Evolutionary conservation across 768 basidiomycete genomes (phyloP).

Genomic region (Tremella yokohamensis): DNA sequence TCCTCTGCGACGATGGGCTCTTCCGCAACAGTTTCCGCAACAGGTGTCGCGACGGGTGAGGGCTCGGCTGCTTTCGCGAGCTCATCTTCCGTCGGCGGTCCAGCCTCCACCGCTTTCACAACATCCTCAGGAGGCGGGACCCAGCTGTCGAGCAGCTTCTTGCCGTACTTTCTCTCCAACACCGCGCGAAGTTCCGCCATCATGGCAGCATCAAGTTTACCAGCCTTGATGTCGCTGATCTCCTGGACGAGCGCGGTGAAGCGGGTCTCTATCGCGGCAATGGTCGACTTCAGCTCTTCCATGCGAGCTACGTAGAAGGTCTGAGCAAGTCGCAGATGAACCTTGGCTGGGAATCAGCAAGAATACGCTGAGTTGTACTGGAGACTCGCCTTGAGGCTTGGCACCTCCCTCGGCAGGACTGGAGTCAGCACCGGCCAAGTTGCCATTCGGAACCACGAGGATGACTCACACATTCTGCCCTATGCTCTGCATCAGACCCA

Average conservation of each 20-base stretch:
- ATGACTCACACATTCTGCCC: constrained; percentile 56
- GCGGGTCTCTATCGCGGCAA: constrained; percentile 66
- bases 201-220: constrained; percentile 65
- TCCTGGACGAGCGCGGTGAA: constrained; percentile 77
- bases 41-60: too few relatives aligned
- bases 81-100: background rate
- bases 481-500: constrained; percentile 66
- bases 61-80: too few relatives aligned
- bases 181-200: constrained; percentile 48
- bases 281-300: constrained; percentile 67
- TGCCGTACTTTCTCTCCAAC: constrained; percentile 35
- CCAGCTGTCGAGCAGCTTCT: constrained; percentile 37
- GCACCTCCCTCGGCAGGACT: constrained; percentile 56
- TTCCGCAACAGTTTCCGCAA: background rate
- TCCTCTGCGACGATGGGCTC: constrained; percentile 8
- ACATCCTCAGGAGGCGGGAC: constrained; percentile 29
- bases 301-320: constrained; percentile 69
- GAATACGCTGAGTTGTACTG: background rate
- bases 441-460: background rate
- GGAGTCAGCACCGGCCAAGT: background rate
- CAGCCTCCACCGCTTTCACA: constrained; percentile 20
- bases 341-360: constrained; percentile 56
- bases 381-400: constrained; percentile 57
- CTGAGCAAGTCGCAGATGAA: constrained; percentile 69
- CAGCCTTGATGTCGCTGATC: constrained; percentile 70